Evolutionary conservation across 2,329 filamentous ascomycete genomes (phyloP).

Genomic region (Camillea tinctor): DNA sequence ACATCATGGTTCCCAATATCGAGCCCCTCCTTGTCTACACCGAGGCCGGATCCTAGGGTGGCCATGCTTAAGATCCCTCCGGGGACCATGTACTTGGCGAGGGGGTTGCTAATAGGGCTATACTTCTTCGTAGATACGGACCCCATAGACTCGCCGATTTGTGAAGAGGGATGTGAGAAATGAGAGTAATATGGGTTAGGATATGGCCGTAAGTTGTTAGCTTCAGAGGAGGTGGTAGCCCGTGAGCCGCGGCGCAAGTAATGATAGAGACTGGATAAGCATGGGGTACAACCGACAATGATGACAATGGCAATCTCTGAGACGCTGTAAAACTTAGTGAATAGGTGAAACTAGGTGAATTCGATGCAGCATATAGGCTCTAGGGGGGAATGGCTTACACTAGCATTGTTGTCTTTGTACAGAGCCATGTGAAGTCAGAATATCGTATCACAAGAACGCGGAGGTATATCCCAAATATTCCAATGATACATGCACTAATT

Average conservation of each 20-base stretch:
- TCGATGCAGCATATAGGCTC: not conserved
- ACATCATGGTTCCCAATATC: no score
- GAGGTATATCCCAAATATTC: constrained; percentile 3
- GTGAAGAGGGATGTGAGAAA: not conserved
- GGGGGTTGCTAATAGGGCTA: not conserved
- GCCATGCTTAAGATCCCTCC: not conserved
- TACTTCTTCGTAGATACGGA: not conserved
- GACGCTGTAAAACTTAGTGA: not conserved
- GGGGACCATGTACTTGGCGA: not conserved
- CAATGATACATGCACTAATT: not conserved
- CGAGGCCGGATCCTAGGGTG: no score
- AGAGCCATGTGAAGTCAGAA: not conserved
- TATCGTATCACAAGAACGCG: not conserved
- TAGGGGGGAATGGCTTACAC: not conserved
- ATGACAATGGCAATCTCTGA: constrained; percentile 8
- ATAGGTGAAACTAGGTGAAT: not conserved
- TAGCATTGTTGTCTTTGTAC: not conserved
- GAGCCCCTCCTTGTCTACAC: no score
- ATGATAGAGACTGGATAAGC: constrained; percentile 1
- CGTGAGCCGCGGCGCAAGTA: not conserved
- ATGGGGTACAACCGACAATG: constrained; percentile 7
- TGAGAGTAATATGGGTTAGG: not conserved
- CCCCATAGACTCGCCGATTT: not conserved
- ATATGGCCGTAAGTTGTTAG: not conserved
- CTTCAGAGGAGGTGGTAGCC: not conserved